Evolutionary conservation across 306 rosid species (phyloP), one percentile per base, ranked within the genome.

Genomic region (Trifolium dubium): DNA sequence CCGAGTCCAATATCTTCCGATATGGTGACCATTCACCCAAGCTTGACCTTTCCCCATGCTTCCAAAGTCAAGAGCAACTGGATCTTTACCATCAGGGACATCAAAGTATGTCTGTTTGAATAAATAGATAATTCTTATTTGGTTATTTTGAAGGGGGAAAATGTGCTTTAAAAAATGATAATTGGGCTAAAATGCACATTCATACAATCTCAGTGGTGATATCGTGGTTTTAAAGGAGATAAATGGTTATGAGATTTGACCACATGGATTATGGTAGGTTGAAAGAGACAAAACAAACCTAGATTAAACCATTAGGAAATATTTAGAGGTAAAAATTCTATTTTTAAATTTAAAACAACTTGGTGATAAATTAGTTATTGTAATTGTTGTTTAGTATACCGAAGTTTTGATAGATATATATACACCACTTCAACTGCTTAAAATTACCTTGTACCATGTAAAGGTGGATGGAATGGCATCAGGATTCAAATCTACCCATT

Each of bases 41-140:
- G 89, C 96, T 82, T 93, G 98, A 72, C 98, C 98, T 86, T 93
- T 93, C 75, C 98, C 98, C 98, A 93, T 93, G 91, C 96, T 93
- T 73, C 73, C 89, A 83, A 93, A 80, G 84, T 93, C 86, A 67
- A 93, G 87, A 78, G 97, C 89, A 55, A 93, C 89, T 14, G 98
- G 98, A 34, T 93, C 91, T 41, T 71, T 69, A 59, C 96, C 97
- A 72, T 72, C 86, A 37, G 98, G 98, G 61, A 82, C 83, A 82
- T 87, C 90, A 79, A 93, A 91, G 82, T 87, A 86, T 15, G 91
- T 85, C 98, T 93, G 89, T 76, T 55, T 64, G 34, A 67, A 79
- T 47, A 37, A 68, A 75, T 41, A 74, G 66, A 64, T 14, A 34
- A 72, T 50, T 50, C 68, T 34, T 67, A 18, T 43, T 41, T 56